Evolutionary conservation across 768 basidiomycete species (phyloP).

Genomic region (Tylopilus rubrobrunneus): DNA sequence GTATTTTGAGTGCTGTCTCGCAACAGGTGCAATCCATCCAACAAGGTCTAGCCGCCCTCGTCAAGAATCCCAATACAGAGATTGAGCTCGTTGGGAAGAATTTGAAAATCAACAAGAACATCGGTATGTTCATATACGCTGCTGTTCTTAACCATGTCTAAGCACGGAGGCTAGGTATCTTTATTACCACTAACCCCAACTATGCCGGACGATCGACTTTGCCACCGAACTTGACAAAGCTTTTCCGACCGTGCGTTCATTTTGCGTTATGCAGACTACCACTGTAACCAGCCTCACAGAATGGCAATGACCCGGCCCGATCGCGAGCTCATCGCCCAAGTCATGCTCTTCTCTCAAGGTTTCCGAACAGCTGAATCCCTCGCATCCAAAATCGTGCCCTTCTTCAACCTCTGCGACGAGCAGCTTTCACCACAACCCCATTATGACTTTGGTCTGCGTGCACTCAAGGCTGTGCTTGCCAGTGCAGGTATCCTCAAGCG

Average conservation of each 20-base stretch:
- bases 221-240: constrained; percentile 84
- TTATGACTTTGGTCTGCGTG: constrained; percentile 98
- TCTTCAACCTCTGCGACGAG: constrained; percentile 98
- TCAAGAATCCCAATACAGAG: constrained; percentile 80
- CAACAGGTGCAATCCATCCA: constrained; percentile 99
- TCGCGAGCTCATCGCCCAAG: constrained; percentile 97
- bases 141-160: neutral
- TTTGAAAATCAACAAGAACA: constrained; percentile 89
- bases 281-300: constrained; percentile 37
- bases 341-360: constrained; percentile 99
- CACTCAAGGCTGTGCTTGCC: constrained; percentile 92
- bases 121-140: constrained; percentile 47
- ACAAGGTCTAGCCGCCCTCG: constrained; percentile 83
- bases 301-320: constrained; percentile 99
- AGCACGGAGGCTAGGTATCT: constrained; percentile 61
- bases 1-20: constrained; percentile 95
- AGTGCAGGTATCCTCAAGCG: constrained; percentile 98
- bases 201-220: constrained; percentile 95
- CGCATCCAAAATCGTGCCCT: constrained; percentile 98
- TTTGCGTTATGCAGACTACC: neutral
- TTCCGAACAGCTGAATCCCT: constrained; percentile 96
- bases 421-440: constrained; percentile 96
- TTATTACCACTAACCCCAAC: constrained; percentile 98
- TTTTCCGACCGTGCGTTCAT: constrained; percentile 80
- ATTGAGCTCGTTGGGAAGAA: constrained; percentile 96